Conservation (phyloP, 2,329 filamentous ascomycete genomes). For the Colletotrichum melonis region DNA sequence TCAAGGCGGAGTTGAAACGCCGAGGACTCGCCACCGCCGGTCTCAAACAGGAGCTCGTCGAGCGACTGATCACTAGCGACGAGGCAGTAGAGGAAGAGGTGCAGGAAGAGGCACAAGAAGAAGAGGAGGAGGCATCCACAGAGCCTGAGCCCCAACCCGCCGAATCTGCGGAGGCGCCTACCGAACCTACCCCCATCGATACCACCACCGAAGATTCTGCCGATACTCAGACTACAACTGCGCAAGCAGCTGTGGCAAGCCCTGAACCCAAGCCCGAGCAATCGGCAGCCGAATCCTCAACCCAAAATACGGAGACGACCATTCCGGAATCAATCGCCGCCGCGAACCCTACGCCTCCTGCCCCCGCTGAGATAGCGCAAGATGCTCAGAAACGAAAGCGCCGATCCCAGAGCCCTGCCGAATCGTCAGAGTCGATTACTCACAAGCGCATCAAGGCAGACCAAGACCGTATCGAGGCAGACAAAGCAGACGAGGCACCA, state of each 20-base stretch:
- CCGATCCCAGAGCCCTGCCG: conserved; percentile 71
- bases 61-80: conserved; percentile 65
- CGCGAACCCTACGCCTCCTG: conserved; percentile 29
- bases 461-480: conserved; percentile 61
- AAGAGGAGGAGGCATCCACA: conserved; percentile 18
- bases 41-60: conserved; percentile 77
- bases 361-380: conserved; percentile 45
- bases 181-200: conserved; percentile 20
- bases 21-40: conserved; percentile 77
- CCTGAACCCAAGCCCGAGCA: background rate
- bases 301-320: conserved; percentile 1
- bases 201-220: conserved; percentile 11
- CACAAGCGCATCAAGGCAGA: conserved; percentile 66
- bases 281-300: background rate
- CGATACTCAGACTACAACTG: background rate
- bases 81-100: background rate
- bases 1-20: conserved; percentile 79
- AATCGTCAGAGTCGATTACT: conserved; percentile 62
- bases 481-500: conserved; percentile 31
- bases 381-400: conserved; percentile 75
- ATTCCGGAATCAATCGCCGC: conserved; percentile 5
- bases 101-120: conserved; percentile 13
- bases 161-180: conserved; percentile 33
- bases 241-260: conserved; percentile 40
- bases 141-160: conserved; percentile 12